Conservation (phyloP, 2,329 filamentous ascomycete species). For the Biscogniauxia mediterranea region DNA sequence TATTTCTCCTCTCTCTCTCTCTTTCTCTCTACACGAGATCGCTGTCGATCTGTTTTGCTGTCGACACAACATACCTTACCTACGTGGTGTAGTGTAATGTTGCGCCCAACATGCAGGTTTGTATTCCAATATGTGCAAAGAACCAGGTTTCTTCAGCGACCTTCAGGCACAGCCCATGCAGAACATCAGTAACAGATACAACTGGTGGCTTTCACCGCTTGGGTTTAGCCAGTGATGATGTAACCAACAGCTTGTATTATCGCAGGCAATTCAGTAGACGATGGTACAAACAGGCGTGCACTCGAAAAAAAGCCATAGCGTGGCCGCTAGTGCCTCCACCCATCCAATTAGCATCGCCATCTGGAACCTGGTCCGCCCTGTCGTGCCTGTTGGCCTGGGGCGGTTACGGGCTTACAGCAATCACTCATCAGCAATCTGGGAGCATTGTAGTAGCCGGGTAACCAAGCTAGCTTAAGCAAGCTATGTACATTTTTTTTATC, state of each 20-base stretch:
- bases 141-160: conserved; percentile 10
- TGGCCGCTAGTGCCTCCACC: conserved; percentile 1
- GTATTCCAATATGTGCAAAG: neutral
- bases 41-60: neutral
- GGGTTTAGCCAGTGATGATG: conserved; percentile 21
- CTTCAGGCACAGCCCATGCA: conserved; percentile 3
- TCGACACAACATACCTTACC: neutral
- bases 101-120: neutral
- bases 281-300: neutral
- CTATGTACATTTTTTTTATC: neutral
- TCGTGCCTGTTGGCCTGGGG: conserved; percentile 1
- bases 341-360: neutral
- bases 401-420: conserved; percentile 13
- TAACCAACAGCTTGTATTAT: conserved; percentile 21
- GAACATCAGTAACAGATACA: conserved; percentile 15
- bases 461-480: neutral
- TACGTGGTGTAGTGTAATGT: neutral
- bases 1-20: neutral
- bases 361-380: neutral
- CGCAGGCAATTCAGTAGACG: conserved; percentile 9
- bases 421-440: conserved; percentile 6
- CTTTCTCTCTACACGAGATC: neutral
- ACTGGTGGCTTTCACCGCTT: conserved; percentile 22
- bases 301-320: conserved; percentile 12
- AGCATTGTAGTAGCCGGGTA: conserved; percentile 11